Evolutionary conservation across 2,329 filamentous ascomycete species (phyloP), one percentile per base, ranked within the genome.

Genomic region (Hymenotorrendiella dingleyae): DNA sequence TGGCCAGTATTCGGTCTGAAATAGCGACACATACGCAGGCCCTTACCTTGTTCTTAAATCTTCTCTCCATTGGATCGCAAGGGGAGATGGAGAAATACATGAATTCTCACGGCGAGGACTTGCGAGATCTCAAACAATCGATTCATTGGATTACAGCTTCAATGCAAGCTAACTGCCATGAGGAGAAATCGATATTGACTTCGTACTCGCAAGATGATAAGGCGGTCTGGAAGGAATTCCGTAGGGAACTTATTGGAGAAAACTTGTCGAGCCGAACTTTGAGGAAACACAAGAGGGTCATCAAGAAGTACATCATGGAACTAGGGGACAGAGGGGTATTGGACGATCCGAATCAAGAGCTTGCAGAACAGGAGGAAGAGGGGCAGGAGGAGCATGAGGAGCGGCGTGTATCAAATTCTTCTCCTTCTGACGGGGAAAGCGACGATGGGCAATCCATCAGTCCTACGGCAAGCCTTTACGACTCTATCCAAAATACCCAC

Each of bases 221-320:
- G 28, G 65, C 66, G 7, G 56, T 76, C 21, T 79, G 76, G 76
- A 67, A 67, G 42, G 64, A 71, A 36, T 78, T 80, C 56, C 68
- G 70, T 45, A 56, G 65, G 10, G 74, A 77, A 49, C 64, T 80
- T 17, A 69, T 74, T 42, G 67, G 64, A 40, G 74, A 76, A 42
- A 76, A 75, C 9, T 77, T 78, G 53, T 71, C 74, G 3, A 63
- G 63, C 20, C 67, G 73, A n/a, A 67, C 76, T 1, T 55, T 80
- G 6, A 64, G 64, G 16, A 67, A 71, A 48, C 70, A 80, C 62
- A 74, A 77, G 67, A 75, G 33, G 10, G 34, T 40, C 1, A 55
- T 57, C n/a, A 46, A 41, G 29, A 35, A 34, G 2, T 56, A 54
- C 29, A 32, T 56, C 5, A 40, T 54, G 27, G 50, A 54, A 28